Evolutionary conservation across 768 basidiomycete species (phyloP), one percentile per base, ranked within the genome.

Genomic region (Epithele typhae): DNA sequence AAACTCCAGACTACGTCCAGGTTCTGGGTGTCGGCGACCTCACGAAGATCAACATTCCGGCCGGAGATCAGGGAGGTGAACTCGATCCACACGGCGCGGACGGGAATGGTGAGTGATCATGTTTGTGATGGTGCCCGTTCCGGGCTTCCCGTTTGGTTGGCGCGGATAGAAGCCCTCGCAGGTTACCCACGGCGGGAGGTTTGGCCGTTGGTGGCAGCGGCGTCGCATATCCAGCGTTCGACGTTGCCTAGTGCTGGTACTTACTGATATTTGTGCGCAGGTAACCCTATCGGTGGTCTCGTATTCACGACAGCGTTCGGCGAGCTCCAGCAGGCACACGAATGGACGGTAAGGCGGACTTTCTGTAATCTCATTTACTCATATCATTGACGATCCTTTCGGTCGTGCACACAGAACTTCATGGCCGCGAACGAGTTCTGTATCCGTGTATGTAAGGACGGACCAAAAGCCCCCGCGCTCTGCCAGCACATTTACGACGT

Each of bases 221-320:
- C 1, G 4, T 3, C 22, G 22, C 22, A 40, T 40, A 25, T 33
- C 7, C 30, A 15, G 12, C 2, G 5, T 45, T 8, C 3, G 11
- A 2, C 34, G 5, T 34, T 9, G 19, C 18, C 21, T 30, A 21
- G n/a, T n/a, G n/a, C n/a, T 3, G 8, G 5, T 15, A 17, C 7
- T 25, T 25, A 15, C 32, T 45, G 21, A 37, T 34, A 5, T 7
- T 2, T n/a, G 19, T 37, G 23, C 35, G 11, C 41, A 65, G 81
- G 77, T 14, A 81, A 79, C 56, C 81, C 76, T 9, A 74, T 78
- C 25, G 85, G 83, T 23, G 82, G 78, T 3, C 71, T 87, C 35
- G 81, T 90, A n/a, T 87, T 87, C 62, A 83, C 84, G 18, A 74
- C 47, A 49, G 82, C 81, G n/a, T 87, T 82, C 63, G 81, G 78